Percentiles rank a stretch among this genome's conserved stretches.
phyloP scores from a whole-genome alignment of 1,284 basidiomycete genomes.

The Marasmius sp. region DNA sequence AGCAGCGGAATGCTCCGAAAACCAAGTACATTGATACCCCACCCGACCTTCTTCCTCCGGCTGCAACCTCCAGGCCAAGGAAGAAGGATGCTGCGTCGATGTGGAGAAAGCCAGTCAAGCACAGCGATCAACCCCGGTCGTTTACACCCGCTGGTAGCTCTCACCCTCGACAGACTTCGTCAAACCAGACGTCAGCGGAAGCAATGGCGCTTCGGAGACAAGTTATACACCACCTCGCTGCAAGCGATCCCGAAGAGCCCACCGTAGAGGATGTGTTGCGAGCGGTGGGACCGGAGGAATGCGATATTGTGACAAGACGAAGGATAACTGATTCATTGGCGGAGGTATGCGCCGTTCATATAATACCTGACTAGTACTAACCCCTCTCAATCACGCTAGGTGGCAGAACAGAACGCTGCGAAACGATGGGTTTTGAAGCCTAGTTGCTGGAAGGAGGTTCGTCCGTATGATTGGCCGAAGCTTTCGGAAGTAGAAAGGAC shows the following conservation, averaged over 20 bases:
- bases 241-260: slow-evolving; percentile 33
- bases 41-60: slow-evolving; percentile 18
- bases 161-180: slow-evolving; percentile 22
- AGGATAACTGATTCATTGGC: slow-evolving; percentile 46
- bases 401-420: slow-evolving; percentile 46
- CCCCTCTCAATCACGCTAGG: slow-evolving; percentile 29
- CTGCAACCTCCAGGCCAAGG: slow-evolving; percentile 31
- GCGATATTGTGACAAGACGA: slow-evolving; percentile 30
- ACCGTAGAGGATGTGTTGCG: slow-evolving; percentile 42
- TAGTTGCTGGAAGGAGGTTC: slow-evolving; percentile 61
- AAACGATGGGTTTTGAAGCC: slow-evolving; percentile 54
- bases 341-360: slow-evolving; percentile 37
- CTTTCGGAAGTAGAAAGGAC: slow-evolving; percentile 46
- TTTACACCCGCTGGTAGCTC: slow-evolving; percentile 18
- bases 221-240: slow-evolving; percentile 56
- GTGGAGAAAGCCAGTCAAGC: slow-evolving; percentile 35
- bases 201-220: slow-evolving; percentile 37
- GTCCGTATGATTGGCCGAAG: slow-evolving; percentile 59
- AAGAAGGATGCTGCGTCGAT: slow-evolving; percentile 30
- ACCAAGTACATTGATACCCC: slow-evolving; percentile 51
- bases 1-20: slow-evolving; percentile 52
- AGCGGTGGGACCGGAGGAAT: slow-evolving; percentile 38
- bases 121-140: slow-evolving; percentile 23
- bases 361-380: slow-evolving; percentile 1
- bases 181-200: slow-evolving; percentile 27